Evolutionary conservation across 1,284 basidiomycete genomes (phyloP).

Genomic region (Anthracocystis panici-leucophaei): DNA sequence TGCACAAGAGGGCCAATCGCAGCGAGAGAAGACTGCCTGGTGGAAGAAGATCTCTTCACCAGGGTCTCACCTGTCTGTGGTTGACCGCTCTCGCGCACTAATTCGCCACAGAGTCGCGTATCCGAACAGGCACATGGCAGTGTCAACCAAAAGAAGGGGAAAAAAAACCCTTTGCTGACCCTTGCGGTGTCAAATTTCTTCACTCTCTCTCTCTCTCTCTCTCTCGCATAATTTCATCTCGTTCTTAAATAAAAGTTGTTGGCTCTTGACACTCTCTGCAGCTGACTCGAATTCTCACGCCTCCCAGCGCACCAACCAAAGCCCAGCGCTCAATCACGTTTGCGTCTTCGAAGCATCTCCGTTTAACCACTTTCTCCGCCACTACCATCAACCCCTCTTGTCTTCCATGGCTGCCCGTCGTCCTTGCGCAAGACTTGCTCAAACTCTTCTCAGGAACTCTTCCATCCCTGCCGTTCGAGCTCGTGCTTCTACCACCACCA

Average conservation of each 20-base stretch:
- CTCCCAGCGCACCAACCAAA: constrained; percentile 11
- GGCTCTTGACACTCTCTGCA: constrained; percentile 6
- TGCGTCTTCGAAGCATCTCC: constrained; percentile 1
- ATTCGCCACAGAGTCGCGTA: constrained; percentile 8
- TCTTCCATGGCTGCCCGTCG: constrained; percentile 56
- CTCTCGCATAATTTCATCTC: constrained; percentile 18
- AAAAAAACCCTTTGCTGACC: background rate
- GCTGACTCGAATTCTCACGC: constrained; percentile 31
- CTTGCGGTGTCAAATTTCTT: constrained; percentile 32
- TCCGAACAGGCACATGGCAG: background rate
- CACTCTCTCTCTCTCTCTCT: too few relatives aligned
- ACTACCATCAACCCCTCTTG: constrained; percentile 24
- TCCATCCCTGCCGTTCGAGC: constrained; percentile 22
- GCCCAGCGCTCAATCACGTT: constrained; percentile 8
- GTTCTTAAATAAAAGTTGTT: constrained; percentile 10
- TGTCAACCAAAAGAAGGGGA: background rate
- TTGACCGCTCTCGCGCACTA: constrained; percentile 7
- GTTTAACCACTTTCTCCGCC: background rate
- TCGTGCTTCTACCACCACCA: constrained; percentile 15
- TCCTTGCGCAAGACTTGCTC: constrained; percentile 45
- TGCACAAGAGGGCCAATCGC: background rate
- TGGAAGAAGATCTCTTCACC: background rate
- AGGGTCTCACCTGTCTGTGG: constrained; percentile 8
- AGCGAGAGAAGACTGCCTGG: background rate
- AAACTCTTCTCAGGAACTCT: constrained; percentile 43